Evolutionary conservation across 1,284 basidiomycete species (phyloP), one percentile per base, ranked within the genome.

Genomic region (Gastroboletus turbinatus): DNA sequence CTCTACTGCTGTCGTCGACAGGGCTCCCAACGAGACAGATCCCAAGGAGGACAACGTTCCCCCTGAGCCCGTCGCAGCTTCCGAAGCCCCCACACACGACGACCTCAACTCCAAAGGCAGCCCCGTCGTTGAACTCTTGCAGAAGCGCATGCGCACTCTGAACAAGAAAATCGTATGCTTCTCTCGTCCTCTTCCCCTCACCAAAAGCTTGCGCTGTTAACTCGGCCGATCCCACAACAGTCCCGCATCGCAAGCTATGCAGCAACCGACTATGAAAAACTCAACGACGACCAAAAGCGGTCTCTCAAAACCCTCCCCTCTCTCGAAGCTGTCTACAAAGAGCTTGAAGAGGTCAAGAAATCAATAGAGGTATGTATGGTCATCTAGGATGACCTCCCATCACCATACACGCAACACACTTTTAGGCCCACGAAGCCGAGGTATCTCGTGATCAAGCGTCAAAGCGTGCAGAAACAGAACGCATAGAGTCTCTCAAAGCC

Each of bases 231-330:
- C 51, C 56, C 48, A 39, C 55, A 49, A 35, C 65, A 94, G 92
- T 78, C 79, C 61, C 85, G 92, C 58, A 83, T 92, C 76, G 78
- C 84, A 49, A 73, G 76, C 14, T 94, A 94, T 70, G 81, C 84
- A 32, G 67, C 80, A 11, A 85, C 82, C 30, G 81, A 84, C n/a
- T 69, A 77, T 2, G 83, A 84, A 46, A 85, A 87, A 62, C 79
- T 95, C 52, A 92, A 95, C 63, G 89, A 92, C 27, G 93, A 95
- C 72, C 93, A 95, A 74, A 87, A 80, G 62, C 82, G 85, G 32
- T 79, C 81, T 1, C 65, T 94, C 50, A 86, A 82, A 59, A 84
- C 82, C 23, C 80, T 95, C 40, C 82, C 92, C 6, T 76, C 77
- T 11, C 77, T 94, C 38, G 92, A 94, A 67, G 88, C 85, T 6